A percentile compares a stretch with the other conserved stretches of the same genome.
Evolutionary conservation across 371 early-diverging fungal genomes (phyloP).

Genomic region (Coemansia sp.): DNA sequence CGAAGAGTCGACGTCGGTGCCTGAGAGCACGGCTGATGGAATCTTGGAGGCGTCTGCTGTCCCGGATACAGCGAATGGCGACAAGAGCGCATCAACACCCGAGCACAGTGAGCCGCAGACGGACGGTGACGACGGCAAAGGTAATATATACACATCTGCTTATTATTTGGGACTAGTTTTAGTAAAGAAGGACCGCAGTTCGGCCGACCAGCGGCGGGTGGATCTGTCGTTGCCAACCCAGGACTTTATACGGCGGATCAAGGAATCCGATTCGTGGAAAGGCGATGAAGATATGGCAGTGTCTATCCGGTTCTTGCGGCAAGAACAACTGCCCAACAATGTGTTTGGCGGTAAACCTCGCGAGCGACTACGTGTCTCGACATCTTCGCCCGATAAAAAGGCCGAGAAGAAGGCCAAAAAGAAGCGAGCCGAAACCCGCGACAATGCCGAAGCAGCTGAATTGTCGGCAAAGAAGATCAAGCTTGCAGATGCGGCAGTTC

Average conservation of each 20-base stretch:
- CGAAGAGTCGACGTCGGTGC: background rate
- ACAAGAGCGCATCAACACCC: background rate
- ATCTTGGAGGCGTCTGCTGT: background rate
- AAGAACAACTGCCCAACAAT: slow-evolving; percentile 40
- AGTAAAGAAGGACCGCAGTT: slow-evolving; percentile 56
- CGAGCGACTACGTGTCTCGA: slow-evolving; percentile 14
- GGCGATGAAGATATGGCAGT: slow-evolving; percentile 27
- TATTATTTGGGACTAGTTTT: slow-evolving; percentile 87
- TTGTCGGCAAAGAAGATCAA: slow-evolving; percentile 22
- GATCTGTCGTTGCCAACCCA: slow-evolving; percentile 75
- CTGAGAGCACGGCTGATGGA: background rate
- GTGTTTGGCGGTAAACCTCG: slow-evolving; percentile 40
- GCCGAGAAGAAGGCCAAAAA: background rate
- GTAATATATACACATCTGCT: slow-evolving; percentile 66
- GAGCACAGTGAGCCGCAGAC: slow-evolving; percentile 35
- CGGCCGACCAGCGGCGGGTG: slow-evolving; percentile 57
- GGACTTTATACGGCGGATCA: slow-evolving; percentile 80
- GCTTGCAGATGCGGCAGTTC: slow-evolving; percentile 19
- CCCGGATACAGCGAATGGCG: background rate
- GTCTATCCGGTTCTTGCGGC: slow-evolving; percentile 35
- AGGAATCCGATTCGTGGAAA: slow-evolving; percentile 39
- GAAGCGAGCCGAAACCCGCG: background rate
- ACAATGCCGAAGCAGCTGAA: background rate
- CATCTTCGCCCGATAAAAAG: slow-evolving; percentile 1
- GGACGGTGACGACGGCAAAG: slow-evolving; percentile 41